phyloP scores from a whole-genome alignment of 257 asterid species.

The Vinca minor region DNA sequence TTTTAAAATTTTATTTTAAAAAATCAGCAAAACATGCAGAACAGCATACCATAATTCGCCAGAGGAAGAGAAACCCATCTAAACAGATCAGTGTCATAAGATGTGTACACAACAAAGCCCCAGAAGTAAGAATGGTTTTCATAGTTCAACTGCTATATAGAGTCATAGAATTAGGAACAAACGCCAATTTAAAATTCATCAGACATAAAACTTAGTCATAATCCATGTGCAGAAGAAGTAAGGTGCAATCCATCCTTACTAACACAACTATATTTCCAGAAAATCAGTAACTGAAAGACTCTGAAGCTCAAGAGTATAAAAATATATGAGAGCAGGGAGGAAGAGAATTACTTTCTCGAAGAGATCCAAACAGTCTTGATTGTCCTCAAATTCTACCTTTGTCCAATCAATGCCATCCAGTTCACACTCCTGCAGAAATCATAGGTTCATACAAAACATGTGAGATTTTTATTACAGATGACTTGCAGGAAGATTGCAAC shows the following conservation, averaged over 20 bases:
- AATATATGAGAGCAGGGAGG: background rate
- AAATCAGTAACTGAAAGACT: background rate
- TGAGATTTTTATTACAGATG: background rate
- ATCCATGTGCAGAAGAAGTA: background rate
- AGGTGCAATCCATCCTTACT: background rate
- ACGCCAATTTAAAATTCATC: background rate
- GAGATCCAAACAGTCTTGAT: conserved; percentile 74
- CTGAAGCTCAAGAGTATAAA: background rate
- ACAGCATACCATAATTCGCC: background rate
- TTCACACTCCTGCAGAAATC: conserved; percentile 62
- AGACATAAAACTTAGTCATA: background rate
- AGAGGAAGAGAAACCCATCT: background rate
- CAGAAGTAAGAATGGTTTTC: background rate
- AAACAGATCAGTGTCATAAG: background rate
- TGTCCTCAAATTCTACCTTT: conserved; percentile 77
- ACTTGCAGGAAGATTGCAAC: background rate
- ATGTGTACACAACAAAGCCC: background rate
- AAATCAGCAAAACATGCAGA: conserved; percentile 20
- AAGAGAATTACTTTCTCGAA: conserved; percentile 86
- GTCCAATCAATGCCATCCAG: conserved; percentile 81
- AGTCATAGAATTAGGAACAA: background rate
- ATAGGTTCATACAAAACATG: too few relatives aligned
- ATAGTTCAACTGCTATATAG: too few relatives aligned
- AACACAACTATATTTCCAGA: background rate
- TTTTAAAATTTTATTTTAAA: too few relatives aligned